A percentile compares a stretch with the other conserved stretches of the same genome.
Conservation (phyloP, 1,139 yeast species). For the Kodamaea alishanica region DNA sequence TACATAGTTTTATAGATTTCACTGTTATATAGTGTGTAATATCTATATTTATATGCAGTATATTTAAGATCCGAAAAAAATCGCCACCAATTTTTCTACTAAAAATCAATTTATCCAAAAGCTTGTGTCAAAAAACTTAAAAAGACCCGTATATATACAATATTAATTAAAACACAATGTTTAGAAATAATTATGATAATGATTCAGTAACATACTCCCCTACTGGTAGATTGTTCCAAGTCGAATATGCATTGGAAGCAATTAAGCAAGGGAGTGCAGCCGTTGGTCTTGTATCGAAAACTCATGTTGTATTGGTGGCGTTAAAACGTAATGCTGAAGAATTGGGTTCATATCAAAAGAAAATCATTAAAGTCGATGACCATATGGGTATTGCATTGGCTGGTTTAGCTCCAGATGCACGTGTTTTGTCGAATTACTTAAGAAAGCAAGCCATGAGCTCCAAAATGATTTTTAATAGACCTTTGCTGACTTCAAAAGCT, state of each 20-base stretch:
- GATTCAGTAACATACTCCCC: slow-evolving; percentile 97
- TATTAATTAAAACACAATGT: slow-evolving; percentile 38
- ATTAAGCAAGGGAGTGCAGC: slow-evolving; percentile 98
- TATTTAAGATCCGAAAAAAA: not conserved
- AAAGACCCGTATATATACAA: not conserved
- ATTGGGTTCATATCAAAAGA: slow-evolving; percentile 93
- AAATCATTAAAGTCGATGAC: slow-evolving; percentile 84
- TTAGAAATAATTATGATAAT: slow-evolving; percentile 97
- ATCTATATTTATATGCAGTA: not conserved
- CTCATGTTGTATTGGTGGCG: slow-evolving; percentile 88
- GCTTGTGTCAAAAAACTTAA: not conserved
- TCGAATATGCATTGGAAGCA: slow-evolving; percentile 94
- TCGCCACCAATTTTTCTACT: not conserved
- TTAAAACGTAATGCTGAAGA: slow-evolving; percentile 95
- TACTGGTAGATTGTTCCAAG: slow-evolving; percentile 92
- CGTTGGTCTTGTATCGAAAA: slow-evolving; percentile 83
- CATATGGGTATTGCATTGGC: slow-evolving; percentile 95
- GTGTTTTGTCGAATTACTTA: slow-evolving; percentile 82
- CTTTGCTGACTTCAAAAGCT: slow-evolving; percentile 82
- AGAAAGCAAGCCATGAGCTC: slow-evolving; percentile 92
- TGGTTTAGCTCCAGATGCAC: slow-evolving; percentile 97
- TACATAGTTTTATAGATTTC: not conserved
- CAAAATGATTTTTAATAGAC: slow-evolving; percentile 80
- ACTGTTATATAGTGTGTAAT: not conserved
- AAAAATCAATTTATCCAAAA: not conserved